Conservation (phyloP, 73 alveolate genomes). For the Paramecium bursaria region DNA sequence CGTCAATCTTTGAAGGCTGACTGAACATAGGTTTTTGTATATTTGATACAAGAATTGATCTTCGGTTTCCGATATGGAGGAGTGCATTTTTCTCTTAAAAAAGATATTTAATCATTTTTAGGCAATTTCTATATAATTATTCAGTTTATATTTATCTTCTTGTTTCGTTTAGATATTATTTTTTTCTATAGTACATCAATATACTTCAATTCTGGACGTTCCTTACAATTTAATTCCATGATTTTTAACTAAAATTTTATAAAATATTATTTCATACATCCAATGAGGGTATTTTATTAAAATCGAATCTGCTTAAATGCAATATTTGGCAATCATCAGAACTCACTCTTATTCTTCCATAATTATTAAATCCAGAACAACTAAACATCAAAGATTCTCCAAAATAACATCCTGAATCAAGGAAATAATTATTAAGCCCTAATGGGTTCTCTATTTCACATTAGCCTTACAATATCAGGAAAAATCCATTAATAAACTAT, state of each 20-base stretch:
- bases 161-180: too few species aligned
- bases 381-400: conserved; percentile 65
- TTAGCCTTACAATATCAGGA: not conserved
- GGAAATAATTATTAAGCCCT: conserved; percentile 43
- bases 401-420: conserved; percentile 64
- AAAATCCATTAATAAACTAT: conserved; percentile 5
- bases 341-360: conserved; percentile 53
- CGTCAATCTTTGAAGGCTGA: too few species aligned
- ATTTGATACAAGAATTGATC: not conserved
- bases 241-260: conserved; percentile 2
- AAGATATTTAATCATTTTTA: too few species aligned
- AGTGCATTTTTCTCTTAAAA: not conserved
- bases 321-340: conserved; percentile 5
- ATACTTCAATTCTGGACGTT: not conserved
- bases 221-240: conserved; percentile 34
- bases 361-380: conserved; percentile 33
- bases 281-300: conserved; percentile 55
- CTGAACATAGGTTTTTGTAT: too few species aligned
- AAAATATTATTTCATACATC: conserved; percentile 19
- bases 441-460: conserved; percentile 47
- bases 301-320: conserved; percentile 51
- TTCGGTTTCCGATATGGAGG: not conserved
- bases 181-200: too few species aligned
- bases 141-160: not conserved
- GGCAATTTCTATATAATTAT: too few species aligned